Conservation (phyloP, 2,329 filamentous ascomycete species). For the Spiromastix sp. region DNA sequence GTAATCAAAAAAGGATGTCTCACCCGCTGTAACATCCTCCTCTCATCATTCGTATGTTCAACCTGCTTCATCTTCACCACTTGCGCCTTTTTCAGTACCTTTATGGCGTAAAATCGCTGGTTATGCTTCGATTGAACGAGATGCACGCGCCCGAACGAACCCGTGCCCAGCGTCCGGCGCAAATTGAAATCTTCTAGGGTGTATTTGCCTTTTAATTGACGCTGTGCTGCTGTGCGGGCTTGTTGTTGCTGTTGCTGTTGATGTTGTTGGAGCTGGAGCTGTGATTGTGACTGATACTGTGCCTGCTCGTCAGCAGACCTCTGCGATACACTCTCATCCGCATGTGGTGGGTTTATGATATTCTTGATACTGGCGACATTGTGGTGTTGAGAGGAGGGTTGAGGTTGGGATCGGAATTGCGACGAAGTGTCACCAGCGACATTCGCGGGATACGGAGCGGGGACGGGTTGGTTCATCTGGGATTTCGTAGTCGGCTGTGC, state of each 20-base stretch:
- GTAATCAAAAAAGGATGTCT: slow-evolving; percentile 98
- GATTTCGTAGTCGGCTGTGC: neutral
- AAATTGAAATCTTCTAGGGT: slow-evolving; percentile 83
- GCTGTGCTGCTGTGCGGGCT: slow-evolving; percentile 21
- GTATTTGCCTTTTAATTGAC: slow-evolving; percentile 95
- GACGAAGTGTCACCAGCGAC: neutral
- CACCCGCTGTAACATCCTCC: slow-evolving; percentile 89
- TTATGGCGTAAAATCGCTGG: slow-evolving; percentile 94
- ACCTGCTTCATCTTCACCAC: slow-evolving; percentile 99
- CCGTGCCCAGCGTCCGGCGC: slow-evolving; percentile 84
- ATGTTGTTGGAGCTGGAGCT: slow-evolving; percentile 16
- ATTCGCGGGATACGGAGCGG: slow-evolving; percentile 1
- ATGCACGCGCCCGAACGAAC: slow-evolving; percentile 93
- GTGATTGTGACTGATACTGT: slow-evolving; percentile 7
- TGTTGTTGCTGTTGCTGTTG: slow-evolving; percentile 9
- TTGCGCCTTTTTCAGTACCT: slow-evolving; percentile 96
- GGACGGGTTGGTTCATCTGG: slow-evolving; percentile 2
- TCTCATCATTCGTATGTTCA: slow-evolving; percentile 97
- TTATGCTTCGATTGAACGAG: slow-evolving; percentile 97
- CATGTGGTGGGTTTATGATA: slow-evolving; percentile 58
- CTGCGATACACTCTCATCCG: slow-evolving; percentile 32
- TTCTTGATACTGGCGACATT: slow-evolving; percentile 75
- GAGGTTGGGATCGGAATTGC: slow-evolving; percentile 17
- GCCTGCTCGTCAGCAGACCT: slow-evolving; percentile 9
- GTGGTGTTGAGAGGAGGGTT: slow-evolving; percentile 40